Percentiles rank a stretch among this genome's conserved stretches.
Conservation (phyloP, 164 flowering plant species). For the Taxillus chinensis region DNA sequence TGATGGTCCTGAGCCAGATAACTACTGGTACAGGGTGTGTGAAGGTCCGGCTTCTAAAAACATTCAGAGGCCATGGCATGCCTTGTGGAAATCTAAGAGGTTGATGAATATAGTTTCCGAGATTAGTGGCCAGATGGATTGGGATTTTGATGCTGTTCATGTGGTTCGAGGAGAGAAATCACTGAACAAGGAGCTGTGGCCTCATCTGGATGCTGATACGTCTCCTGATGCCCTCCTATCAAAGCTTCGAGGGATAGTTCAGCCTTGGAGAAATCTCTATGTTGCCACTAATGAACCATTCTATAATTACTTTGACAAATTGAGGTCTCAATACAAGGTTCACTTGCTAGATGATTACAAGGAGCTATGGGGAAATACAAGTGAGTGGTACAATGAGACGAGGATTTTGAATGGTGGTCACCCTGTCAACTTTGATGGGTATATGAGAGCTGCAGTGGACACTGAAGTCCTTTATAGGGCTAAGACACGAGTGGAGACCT, state of each 20-base stretch:
- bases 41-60: conserved; percentile 82
- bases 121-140: conserved; percentile 84
- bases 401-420: conserved; percentile 45
- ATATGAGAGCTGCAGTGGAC: conserved; percentile 94
- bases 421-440: conserved; percentile 87
- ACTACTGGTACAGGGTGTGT: conserved; percentile 95
- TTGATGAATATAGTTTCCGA: conserved; percentile 89
- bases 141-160: conserved; percentile 97
- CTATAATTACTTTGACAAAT: conserved; percentile 74
- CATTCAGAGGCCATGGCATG: conserved; percentile 89
- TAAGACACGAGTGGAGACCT: conserved; percentile 79
- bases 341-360: conserved; percentile 87
- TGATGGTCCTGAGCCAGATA: conserved; percentile 85
- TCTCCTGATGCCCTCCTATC: conserved; percentile 55
- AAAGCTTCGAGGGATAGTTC: conserved; percentile 48
- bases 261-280: conserved; percentile 76
- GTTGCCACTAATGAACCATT: conserved; percentile 87
- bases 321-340: conserved; percentile 72
- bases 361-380: conserved; percentile 68
- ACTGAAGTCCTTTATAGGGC: conserved; percentile 85
- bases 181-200: conserved; percentile 78
- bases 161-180: conserved; percentile 93
- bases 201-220: conserved; percentile 77
- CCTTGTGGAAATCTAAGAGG: conserved; percentile 92
- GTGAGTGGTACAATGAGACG: conserved; percentile 94